A percentile compares a stretch with the other conserved stretches of the same genome.
Conservation (phyloP, 2,329 filamentous ascomycete genomes). For the Xylaria multiplex region DNA sequence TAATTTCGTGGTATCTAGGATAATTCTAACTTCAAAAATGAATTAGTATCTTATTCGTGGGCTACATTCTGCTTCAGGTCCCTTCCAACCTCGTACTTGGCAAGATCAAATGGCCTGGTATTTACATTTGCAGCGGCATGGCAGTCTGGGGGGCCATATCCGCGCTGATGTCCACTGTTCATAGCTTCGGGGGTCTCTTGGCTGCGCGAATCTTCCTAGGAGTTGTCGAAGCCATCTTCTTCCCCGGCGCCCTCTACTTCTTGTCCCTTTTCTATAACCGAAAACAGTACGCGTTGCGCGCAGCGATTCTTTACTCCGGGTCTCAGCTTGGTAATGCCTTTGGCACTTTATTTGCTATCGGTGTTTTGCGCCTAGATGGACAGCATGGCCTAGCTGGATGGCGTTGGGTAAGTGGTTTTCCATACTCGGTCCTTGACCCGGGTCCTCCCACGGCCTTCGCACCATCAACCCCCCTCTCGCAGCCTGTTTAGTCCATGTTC, state of each 20-base stretch:
- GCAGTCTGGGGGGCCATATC: slow-evolving; percentile 62
- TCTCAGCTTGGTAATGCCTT: slow-evolving; percentile 50
- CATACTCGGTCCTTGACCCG: not conserved
- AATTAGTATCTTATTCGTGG: slow-evolving; percentile 43
- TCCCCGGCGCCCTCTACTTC: slow-evolving; percentile 56
- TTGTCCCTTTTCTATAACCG: slow-evolving; percentile 55
- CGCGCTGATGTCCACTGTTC: slow-evolving; percentile 58
- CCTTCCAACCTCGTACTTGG: slow-evolving; percentile 52
- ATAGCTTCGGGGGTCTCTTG: slow-evolving; percentile 58
- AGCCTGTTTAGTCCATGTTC: not conserved
- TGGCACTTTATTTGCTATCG: slow-evolving; percentile 51
- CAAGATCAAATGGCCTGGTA: slow-evolving; percentile 54
- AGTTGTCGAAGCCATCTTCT: slow-evolving; percentile 65
- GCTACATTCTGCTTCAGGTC: slow-evolving; percentile 53
- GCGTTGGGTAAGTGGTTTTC: slow-evolving; percentile 43
- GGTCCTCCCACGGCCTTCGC: too few relatives aligned
- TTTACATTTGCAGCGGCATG: slow-evolving; percentile 63
- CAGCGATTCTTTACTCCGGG: slow-evolving; percentile 49
- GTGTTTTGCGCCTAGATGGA: slow-evolving; percentile 45
- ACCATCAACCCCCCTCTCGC: too few relatives aligned
- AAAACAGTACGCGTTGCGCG: slow-evolving; percentile 50
- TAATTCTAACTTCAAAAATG: not conserved
- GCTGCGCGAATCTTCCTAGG: slow-evolving; percentile 61
- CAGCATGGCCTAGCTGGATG: slow-evolving; percentile 42
- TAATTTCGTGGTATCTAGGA: not conserved